phyloP scores from a whole-genome alignment of 208 protist genomes.

The Blastocrithidia nonstop region DNA sequence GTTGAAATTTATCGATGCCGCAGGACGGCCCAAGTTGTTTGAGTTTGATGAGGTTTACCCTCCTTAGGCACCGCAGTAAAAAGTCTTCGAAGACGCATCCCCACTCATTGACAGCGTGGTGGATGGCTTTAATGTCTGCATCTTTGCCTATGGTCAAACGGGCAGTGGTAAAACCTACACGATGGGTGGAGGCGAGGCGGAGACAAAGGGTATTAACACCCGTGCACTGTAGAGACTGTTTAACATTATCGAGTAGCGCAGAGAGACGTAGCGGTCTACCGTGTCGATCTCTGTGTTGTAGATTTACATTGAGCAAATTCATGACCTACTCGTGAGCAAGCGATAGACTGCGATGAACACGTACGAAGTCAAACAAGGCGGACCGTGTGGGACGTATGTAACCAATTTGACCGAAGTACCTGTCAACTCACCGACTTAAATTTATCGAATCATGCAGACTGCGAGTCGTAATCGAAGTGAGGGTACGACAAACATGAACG shows the following conservation, averaged over 20 bases:
- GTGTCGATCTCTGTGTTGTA: slow-evolving; percentile 79
- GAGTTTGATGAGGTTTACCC: slow-evolving; percentile 87
- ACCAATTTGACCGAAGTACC: slow-evolving; percentile 71
- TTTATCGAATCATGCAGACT: slow-evolving; percentile 67
- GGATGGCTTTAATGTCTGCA: slow-evolving; percentile 90
- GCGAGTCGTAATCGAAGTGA: slow-evolving; percentile 61
- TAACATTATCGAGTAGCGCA: slow-evolving; percentile 76
- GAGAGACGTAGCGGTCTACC: slow-evolving; percentile 66
- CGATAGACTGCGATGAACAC: slow-evolving; percentile 23
- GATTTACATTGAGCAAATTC: slow-evolving; percentile 85
- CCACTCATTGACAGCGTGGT: slow-evolving; percentile 89
- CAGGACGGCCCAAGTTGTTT: slow-evolving; percentile 72
- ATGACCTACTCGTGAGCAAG: slow-evolving; percentile 63
- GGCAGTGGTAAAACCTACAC: slow-evolving; percentile 86
- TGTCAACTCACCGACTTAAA: slow-evolving; percentile 52
- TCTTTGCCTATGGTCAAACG: slow-evolving; percentile 90
- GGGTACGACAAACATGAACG: slow-evolving; percentile 88
- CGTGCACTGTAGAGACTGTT: slow-evolving; percentile 80
- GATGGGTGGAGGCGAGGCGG: slow-evolving; percentile 67
- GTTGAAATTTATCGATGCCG: slow-evolving; percentile 59
- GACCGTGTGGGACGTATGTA: slow-evolving; percentile 79
- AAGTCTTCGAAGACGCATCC: slow-evolving; percentile 85
- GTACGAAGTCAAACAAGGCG: slow-evolving; percentile 84
- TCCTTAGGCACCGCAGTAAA: slow-evolving; percentile 46
- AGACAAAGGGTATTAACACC: slow-evolving; percentile 78